Evolutionary conservation across 179 eudicot genomes (phyloP), one percentile per base, ranked within the genome.

Genomic region (Patellifolia procumbens): DNA sequence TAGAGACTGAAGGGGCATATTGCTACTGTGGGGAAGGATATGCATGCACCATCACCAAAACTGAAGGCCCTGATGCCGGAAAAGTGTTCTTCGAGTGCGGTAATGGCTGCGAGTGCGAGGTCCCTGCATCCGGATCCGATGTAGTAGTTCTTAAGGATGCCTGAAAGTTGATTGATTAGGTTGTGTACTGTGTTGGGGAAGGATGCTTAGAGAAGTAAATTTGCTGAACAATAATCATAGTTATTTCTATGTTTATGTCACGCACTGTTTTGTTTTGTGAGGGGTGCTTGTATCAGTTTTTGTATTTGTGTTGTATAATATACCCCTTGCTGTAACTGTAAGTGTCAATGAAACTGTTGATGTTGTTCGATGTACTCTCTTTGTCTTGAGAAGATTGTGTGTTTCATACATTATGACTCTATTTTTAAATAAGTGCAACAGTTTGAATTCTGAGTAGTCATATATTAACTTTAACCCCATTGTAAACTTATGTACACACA

Each of bases 51-150:
- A 73, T 83, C 60, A 55, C 85, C 51, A 85, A 74, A 60, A 81
- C 84, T 3, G 81, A 81, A 22, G 87, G 80, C 6, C 58, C 81
- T 58, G 84, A 79, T 32, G 76, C 88, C 0, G 89, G 87, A 2
- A 76, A 80, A 64, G 65, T 74, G 22, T 82, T 84, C 65, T 70
- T 80, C 39, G 86, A 86, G 53, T 86, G 90, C 70, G 86, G 86
- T 13, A 83, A 87, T 68, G 90, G 88, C 31, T 83, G 82, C 81
- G 74, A 70, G 1, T 83, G 90, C 46, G 75, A 79, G 68, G 66
- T 85, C 37, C 77, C 78, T 42, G 67, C 74, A 11, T 71, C 73
- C 0, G 81, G 78, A 1, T 72, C 73, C 68, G 42, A 72, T 43
- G 67, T 68, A 0, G 42, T 67, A 0, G 58, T 74, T 35, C 67